phyloP scores from a whole-genome alignment of 306 rosid species.

The Gastrolobium villosum region DNA sequence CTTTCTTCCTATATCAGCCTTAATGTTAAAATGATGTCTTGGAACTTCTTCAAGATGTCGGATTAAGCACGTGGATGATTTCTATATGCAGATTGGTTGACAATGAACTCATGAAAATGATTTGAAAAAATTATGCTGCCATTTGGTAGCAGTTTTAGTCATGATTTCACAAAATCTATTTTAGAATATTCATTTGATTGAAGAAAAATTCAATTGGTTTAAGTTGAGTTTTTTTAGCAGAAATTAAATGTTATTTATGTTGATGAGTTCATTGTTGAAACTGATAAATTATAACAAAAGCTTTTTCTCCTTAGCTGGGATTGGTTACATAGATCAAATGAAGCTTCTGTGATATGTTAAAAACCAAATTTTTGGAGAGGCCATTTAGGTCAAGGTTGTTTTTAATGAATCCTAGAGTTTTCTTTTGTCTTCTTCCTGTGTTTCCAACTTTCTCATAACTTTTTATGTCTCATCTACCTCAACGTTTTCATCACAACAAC shows the following conservation, averaged over 20 bases:
- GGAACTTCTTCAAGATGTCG: slow-evolving; percentile 34
- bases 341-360: slow-evolving; percentile 1
- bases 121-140: slow-evolving; percentile 1
- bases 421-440: background rate
- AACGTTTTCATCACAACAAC: background rate
- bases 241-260: slow-evolving; percentile 28
- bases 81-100: slow-evolving; percentile 19
- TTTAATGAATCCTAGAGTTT: background rate
- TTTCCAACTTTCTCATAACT: background rate
- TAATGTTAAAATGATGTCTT: slow-evolving; percentile 19
- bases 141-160: background rate
- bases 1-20: slow-evolving; percentile 6
- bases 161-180: slow-evolving; percentile 14
- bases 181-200: background rate
- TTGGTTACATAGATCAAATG: background rate
- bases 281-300: slow-evolving; percentile 17
- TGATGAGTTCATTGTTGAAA: slow-evolving; percentile 10
- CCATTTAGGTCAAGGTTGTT: background rate
- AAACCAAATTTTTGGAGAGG: background rate
- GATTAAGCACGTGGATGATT: slow-evolving; percentile 31
- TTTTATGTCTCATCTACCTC: background rate
- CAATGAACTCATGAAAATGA: slow-evolving; percentile 6
- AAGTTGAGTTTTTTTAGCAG: slow-evolving; percentile 6
- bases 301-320: slow-evolving; percentile 7
- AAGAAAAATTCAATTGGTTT: slow-evolving; percentile 23